phyloP scores from a whole-genome alignment of 441 rosid species.

The Cnidoscolus chayamansa region DNA sequence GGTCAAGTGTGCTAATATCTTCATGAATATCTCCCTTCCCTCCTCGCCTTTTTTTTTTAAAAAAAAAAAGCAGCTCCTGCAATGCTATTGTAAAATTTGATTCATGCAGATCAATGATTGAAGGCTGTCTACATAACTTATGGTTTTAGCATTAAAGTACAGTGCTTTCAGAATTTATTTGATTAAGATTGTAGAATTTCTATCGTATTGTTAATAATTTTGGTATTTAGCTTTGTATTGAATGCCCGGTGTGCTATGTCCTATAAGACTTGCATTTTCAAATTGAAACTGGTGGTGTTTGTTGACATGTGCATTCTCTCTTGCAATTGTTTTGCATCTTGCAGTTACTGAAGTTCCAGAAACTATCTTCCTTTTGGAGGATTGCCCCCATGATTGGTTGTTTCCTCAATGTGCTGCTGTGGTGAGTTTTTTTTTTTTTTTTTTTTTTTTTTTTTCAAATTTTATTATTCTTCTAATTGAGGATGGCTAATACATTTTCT shows the following conservation, averaged over 20 bases:
- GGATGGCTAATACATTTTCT: neutral
- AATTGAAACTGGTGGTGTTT: neutral
- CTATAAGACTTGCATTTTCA: neutral
- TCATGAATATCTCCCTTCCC: too few species aligned
- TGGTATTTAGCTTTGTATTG: neutral
- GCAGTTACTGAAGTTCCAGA: conserved; percentile 74
- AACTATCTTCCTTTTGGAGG: conserved; percentile 71
- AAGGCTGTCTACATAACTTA: neutral
- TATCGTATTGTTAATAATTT: neutral
- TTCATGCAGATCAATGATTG: neutral
- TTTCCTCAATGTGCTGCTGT: conserved; percentile 97
- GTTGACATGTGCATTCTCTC: neutral
- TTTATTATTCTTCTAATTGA: neutral
- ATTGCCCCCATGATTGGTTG: conserved; percentile 99
- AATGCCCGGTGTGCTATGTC: neutral
- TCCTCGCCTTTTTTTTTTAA: too few species aligned
- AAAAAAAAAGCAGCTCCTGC: too few species aligned
- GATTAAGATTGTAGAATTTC: neutral
- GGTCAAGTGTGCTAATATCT: too few species aligned
- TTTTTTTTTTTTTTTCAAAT: too few species aligned
- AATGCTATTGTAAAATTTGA: neutral
- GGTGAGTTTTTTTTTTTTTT: conserved; percentile 39
- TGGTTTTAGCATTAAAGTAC: too few species aligned
- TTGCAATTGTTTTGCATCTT: conserved; percentile 20
- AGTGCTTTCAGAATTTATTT: neutral